Evolutionary conservation across 1,284 basidiomycete species (phyloP).

Genomic region (Sporisorium exsertum): DNA sequence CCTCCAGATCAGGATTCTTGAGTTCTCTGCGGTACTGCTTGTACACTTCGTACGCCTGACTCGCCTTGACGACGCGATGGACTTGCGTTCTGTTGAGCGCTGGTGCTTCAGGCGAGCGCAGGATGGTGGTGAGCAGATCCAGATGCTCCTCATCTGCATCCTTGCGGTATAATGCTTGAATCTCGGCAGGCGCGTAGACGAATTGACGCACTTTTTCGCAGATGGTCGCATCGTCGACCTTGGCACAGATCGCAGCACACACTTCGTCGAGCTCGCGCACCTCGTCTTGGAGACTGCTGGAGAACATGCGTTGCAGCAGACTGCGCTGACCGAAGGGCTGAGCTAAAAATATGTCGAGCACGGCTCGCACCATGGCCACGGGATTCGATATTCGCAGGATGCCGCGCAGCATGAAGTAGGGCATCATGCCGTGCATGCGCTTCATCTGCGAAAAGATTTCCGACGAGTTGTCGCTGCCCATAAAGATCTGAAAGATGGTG

Average conservation of each 20-base stretch:
- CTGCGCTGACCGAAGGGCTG: slow-evolving; percentile 94
- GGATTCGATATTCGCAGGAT: slow-evolving; percentile 94
- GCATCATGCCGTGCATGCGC: slow-evolving; percentile 94
- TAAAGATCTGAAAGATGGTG: slow-evolving; percentile 92
- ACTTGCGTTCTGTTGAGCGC: slow-evolving; percentile 59
- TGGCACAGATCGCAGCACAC: slow-evolving; percentile 84
- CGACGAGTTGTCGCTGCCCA: slow-evolving; percentile 91
- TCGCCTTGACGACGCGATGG: slow-evolving; percentile 62
- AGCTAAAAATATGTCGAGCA: slow-evolving; percentile 96
- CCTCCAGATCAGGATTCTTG: slow-evolving; percentile 70
- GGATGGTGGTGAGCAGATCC: slow-evolving; percentile 83
- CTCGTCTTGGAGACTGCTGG: slow-evolving; percentile 88
- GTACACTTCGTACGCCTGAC: slow-evolving; percentile 64
- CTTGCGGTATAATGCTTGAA: slow-evolving; percentile 76
- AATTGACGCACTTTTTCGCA: slow-evolving; percentile 89
- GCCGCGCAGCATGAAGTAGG: slow-evolving; percentile 94
- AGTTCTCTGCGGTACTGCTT: slow-evolving; percentile 58
- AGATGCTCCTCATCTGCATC: slow-evolving; percentile 76
- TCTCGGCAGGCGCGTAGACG: slow-evolving; percentile 85
- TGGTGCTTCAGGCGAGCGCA: slow-evolving; percentile 84
- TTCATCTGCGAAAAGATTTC: slow-evolving; percentile 89
- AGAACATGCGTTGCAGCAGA: slow-evolving; percentile 86
- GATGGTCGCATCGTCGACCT: slow-evolving; percentile 86
- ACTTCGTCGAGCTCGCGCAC: slow-evolving; percentile 85
- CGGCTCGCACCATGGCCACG: slow-evolving; percentile 89